These are phyloP conservation scores for Dryadomyces quercus-mongolicae DNA, from an alignment of 2,329 filamentous ascomycete species.

Conservation along the genomic window DNA sequence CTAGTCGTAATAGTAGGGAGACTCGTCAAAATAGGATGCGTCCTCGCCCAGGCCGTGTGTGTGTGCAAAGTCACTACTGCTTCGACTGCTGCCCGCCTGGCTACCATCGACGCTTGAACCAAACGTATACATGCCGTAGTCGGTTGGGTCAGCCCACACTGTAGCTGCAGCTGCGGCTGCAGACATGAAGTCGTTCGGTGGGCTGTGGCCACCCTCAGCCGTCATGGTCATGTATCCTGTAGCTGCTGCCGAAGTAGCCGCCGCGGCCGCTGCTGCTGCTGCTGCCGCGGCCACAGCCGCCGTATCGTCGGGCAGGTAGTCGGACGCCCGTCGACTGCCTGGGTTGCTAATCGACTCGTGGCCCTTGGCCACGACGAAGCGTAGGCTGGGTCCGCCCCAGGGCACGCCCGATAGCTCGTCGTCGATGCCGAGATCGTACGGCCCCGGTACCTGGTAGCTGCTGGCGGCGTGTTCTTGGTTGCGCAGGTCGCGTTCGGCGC, in stretches of 20 bases:
- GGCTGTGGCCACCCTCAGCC: too few relatives aligned
- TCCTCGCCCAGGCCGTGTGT: not conserved
- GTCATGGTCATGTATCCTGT: too few relatives aligned
- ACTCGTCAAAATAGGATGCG: constrained; percentile 5
- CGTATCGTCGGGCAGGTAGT: constrained; percentile 22
- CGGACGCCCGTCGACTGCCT: constrained; percentile 25
- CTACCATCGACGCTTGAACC: constrained; percentile 1
- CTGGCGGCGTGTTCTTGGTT: constrained; percentile 53
- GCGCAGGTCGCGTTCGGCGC: constrained; percentile 46
- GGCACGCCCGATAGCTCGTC: constrained; percentile 51
- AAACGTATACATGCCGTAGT: not conserved
- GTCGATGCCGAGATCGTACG: constrained; percentile 39
- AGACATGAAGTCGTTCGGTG: too few relatives aligned
- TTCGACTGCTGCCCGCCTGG: constrained; percentile 5
- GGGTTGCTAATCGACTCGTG: constrained; percentile 35
- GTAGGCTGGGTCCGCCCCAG: constrained; percentile 59
- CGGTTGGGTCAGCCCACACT: not conserved
- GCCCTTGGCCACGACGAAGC: constrained; percentile 36
- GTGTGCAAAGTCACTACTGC: constrained; percentile 9
- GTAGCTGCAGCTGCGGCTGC: not conserved
- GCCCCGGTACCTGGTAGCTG: constrained; percentile 49
- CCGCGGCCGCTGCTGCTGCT: not conserved
- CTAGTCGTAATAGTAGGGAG: constrained; percentile 11
- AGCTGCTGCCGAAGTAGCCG: too few relatives aligned
- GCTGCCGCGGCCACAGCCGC: not conserved